These are phyloP conservation scores for Fraxinus platypoda DNA, from an alignment of 305 asterid genomes.

Conservation along the genomic window DNA sequence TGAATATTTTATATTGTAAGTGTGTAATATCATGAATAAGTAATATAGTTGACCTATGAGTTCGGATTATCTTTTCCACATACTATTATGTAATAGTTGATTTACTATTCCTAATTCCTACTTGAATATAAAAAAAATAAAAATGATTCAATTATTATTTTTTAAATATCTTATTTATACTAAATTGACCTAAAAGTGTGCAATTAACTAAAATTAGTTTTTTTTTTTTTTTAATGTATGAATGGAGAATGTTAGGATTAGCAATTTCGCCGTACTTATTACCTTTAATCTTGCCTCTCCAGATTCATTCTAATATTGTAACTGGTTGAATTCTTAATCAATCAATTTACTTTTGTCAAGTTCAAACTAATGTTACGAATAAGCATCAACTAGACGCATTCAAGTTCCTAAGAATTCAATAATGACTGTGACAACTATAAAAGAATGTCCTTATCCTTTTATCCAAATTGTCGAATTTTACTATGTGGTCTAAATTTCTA, in stretches of 20 bases:
- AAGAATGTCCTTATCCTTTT: no score
- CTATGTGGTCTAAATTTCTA: no score
- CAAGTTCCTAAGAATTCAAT: neutral
- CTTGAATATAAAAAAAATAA: no score
- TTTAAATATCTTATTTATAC: no score
- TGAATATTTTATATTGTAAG: neutral
- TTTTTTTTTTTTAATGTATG: no score
- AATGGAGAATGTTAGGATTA: neutral
- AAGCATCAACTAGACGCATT: neutral
- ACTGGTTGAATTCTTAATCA: neutral
- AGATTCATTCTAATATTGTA: neutral
- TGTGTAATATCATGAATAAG: neutral
- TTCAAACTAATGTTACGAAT: neutral
- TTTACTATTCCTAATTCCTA: neutral
- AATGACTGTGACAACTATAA: neutral
- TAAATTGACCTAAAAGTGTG: neutral
- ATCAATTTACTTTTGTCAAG: neutral
- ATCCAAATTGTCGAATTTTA: no score
- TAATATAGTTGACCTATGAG: no score
- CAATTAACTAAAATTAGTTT: no score
- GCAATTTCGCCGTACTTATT: neutral
- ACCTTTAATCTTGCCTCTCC: neutral
- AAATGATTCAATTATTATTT: neutral
- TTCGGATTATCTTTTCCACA: no score
- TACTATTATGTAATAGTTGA: neutral